These are phyloP conservation scores for Pythium phragmiticola DNA, from an alignment of 352 stramenopile species.

Conservation along the genomic window DNA sequence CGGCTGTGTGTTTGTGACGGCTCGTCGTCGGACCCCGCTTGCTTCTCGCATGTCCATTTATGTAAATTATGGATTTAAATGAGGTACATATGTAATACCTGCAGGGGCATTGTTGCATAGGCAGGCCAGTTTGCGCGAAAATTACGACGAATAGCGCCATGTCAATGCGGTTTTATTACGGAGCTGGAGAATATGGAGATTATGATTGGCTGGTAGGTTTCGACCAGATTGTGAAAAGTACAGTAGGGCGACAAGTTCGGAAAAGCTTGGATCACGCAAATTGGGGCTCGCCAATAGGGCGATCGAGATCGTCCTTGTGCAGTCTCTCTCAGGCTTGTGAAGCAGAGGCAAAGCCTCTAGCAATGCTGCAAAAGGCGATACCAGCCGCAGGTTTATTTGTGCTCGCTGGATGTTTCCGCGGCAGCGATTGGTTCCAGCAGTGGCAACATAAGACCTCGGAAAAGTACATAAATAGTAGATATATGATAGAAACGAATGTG, in stretches of 20 bases:
- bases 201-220: slow-evolving; percentile 4
- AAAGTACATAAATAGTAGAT: neutral
- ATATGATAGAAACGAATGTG: neutral
- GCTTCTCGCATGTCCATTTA: neutral
- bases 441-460: neutral
- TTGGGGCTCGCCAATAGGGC: neutral
- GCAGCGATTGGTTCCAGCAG: slow-evolving; percentile 19
- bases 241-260: slow-evolving; percentile 6
- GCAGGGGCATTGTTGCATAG: neutral
- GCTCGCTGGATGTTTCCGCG: slow-evolving; percentile 18
- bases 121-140: neutral
- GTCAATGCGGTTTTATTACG: slow-evolving; percentile 3
- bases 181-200: neutral
- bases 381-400: neutral
- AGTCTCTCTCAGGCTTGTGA: neutral
- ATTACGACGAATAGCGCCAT: neutral
- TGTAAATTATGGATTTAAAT: neutral
- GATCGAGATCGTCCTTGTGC: neutral
- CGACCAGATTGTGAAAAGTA: neutral
- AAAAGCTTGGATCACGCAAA: neutral
- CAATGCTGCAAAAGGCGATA: too few relatives aligned
- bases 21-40: slow-evolving; percentile 6
- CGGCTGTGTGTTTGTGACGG: slow-evolving; percentile 4
- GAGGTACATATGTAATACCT: neutral
- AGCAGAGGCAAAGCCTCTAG: neutral